These are phyloP conservation scores for Russula sp. DNA, from an alignment of 768 basidiomycete genomes.

Conservation along the genomic window DNA sequence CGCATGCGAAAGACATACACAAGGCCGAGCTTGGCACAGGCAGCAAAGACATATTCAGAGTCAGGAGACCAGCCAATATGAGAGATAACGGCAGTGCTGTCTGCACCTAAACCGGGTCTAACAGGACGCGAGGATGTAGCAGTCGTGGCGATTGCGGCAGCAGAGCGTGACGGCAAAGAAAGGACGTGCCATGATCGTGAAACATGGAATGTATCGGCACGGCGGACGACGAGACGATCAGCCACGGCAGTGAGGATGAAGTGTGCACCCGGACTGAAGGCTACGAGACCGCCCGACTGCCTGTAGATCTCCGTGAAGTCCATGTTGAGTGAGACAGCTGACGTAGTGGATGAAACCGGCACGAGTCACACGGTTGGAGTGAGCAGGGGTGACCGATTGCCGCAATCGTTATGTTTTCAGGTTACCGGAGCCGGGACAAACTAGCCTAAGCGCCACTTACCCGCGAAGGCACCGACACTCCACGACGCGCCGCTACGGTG, in stretches of 20 bases:
- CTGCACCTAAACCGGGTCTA: constrained; percentile 27
- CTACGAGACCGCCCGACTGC: constrained; percentile 58
- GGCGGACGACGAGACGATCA: constrained; percentile 75
- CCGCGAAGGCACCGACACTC: too few relatives aligned
- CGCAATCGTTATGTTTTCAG: too few relatives aligned
- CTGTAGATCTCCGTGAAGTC: constrained; percentile 85
- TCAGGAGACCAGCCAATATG: constrained; percentile 83
- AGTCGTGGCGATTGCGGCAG: constrained; percentile 33
- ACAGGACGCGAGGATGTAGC: constrained; percentile 28
- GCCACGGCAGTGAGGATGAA: constrained; percentile 77
- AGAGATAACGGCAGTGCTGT: constrained; percentile 45
- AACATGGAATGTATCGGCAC: constrained; percentile 78
- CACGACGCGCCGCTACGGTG: too few relatives aligned
- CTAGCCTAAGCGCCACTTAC: too few relatives aligned
- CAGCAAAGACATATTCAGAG: constrained; percentile 79
- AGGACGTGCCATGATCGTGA: constrained; percentile 72
- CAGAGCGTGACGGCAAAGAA: constrained; percentile 44
- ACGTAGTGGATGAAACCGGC: too few relatives aligned
- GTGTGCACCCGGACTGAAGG: constrained; percentile 81
- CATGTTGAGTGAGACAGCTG: constrained; percentile 36
- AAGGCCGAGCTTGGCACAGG: constrained; percentile 60
- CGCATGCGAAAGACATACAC: constrained; percentile 75
- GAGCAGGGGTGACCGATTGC: too few relatives aligned
- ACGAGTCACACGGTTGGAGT: too few relatives aligned
- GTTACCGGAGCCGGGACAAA: too few relatives aligned